Conservation (phyloP, 768 basidiomycete genomes). For the Leucosporidium creatinivorum region DNA sequence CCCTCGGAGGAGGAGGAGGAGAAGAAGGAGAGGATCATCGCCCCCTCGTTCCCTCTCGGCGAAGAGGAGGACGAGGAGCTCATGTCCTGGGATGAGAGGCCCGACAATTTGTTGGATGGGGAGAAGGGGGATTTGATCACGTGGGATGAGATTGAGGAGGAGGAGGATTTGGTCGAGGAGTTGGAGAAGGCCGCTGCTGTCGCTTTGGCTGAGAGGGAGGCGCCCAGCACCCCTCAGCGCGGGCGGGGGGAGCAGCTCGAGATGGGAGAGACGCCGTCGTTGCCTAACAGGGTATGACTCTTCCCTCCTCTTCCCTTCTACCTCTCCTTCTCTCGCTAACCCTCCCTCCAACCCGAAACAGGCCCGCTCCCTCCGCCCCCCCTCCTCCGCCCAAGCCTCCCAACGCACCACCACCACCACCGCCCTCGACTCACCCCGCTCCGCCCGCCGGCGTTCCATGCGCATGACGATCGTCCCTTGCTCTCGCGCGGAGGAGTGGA, state of each 20-base stretch:
- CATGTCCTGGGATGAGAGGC: neutral
- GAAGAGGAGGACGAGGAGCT: neutral
- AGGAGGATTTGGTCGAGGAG: neutral
- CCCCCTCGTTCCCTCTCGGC: neutral
- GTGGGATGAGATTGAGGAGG: neutral
- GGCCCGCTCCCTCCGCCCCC: neutral
- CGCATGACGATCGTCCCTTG: constrained; percentile 1
- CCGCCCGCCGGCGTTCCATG: neutral
- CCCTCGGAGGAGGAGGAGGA: neutral
- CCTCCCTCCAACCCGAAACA: neutral
- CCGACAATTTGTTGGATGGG: neutral
- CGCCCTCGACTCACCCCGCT: neutral
- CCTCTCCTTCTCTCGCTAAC: neutral
- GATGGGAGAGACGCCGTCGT: neutral
- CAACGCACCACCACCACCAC: neutral
- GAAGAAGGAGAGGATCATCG: neutral
- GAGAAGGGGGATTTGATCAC: neutral
- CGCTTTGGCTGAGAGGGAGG: no score
- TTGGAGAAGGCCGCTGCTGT: neutral
- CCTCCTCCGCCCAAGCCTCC: neutral
- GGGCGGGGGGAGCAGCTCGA: no score
- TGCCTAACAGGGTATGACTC: neutral
- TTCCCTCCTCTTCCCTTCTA: neutral
- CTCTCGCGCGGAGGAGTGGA: neutral
- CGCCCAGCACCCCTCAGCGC: neutral